These are phyloP conservation scores for Barnettozyma siamensis DNA, from an alignment of 805 yeast genomes.

Conservation along the genomic window DNA sequence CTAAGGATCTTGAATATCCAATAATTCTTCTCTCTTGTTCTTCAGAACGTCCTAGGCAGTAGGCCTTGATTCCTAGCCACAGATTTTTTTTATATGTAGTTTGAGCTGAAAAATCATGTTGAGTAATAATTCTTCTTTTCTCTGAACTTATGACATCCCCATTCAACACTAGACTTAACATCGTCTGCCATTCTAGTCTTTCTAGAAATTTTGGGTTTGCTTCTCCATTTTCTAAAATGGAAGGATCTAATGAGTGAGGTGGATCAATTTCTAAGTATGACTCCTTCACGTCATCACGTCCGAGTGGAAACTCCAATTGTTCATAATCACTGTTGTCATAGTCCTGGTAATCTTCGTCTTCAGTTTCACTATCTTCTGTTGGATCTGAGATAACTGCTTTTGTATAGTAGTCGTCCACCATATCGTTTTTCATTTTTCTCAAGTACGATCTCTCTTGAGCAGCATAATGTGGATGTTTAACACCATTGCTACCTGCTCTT, in stretches of 20 bases:
- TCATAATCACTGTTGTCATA: conserved; percentile 27
- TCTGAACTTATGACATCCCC: conserved; percentile 94
- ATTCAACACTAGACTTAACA: conserved; percentile 83
- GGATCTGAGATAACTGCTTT: conserved; percentile 50
- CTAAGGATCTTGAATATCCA: conserved; percentile 61
- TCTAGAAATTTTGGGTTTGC: conserved; percentile 48
- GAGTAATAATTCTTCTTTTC: conserved; percentile 66
- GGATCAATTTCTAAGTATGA: conserved; percentile 46
- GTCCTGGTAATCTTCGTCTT: conserved; percentile 25
- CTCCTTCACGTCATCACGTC: conserved; percentile 26
- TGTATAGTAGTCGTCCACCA: conserved; percentile 66
- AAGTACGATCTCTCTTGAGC: conserved; percentile 65
- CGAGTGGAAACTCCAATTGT: conserved; percentile 7
- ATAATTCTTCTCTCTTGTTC: conserved; percentile 72
- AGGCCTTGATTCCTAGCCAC: conserved; percentile 87
- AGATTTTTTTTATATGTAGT: conserved; percentile 61
- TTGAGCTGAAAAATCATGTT: conserved; percentile 43
- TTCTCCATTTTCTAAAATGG: conserved; percentile 16
- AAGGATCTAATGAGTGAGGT: conserved; percentile 19
- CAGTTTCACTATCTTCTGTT: conserved; percentile 27
- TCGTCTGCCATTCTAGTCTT: conserved; percentile 92
- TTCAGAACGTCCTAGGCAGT: conserved; percentile 70
- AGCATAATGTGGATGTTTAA: conserved; percentile 26
- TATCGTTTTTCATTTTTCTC: conserved; percentile 53
- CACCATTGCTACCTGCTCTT: conserved; percentile 17